phyloP scores from a whole-genome alignment of 2,329 filamentous ascomycete genomes.

The Colletotrichum tropicicola region DNA sequence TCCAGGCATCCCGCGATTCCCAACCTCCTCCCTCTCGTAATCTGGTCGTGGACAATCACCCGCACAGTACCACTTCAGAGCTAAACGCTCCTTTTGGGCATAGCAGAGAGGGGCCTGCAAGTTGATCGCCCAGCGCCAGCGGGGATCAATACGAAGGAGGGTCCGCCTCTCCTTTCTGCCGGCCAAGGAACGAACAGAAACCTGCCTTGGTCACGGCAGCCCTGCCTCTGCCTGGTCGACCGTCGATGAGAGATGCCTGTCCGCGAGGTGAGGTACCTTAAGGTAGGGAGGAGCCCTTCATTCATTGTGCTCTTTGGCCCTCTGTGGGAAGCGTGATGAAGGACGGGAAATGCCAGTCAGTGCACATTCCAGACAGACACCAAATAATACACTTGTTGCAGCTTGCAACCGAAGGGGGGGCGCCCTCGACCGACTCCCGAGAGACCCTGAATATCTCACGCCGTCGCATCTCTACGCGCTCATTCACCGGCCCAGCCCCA shows the following conservation, averaged over 20 bases:
- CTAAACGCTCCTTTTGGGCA: background rate
- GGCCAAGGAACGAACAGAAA: constrained; percentile 21
- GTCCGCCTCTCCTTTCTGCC: constrained; percentile 20
- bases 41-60: too few species aligned
- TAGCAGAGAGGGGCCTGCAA: constrained; percentile 1
- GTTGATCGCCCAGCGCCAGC: constrained; percentile 22
- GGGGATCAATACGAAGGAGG: constrained; percentile 29
- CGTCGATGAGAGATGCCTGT: constrained; percentile 4
- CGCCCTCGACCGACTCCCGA: background rate
- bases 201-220: constrained; percentile 21
- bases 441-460: constrained; percentile 2
- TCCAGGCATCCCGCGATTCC: too few species aligned
- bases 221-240: background rate
- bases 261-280: too few species aligned
- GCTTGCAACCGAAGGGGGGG: background rate
- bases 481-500: background rate
- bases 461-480: background rate
- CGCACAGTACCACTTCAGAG: constrained; percentile 2
- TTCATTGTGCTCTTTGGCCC: too few species aligned
- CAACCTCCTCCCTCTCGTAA: background rate
- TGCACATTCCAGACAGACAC: background rate
- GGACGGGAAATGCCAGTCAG: background rate
- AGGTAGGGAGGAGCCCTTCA: background rate
- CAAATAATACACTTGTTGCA: constrained; percentile 1
- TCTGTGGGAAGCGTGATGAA: too few species aligned